Conservation (phyloP, 345 rosid genomes). For the Firmiana major region DNA sequence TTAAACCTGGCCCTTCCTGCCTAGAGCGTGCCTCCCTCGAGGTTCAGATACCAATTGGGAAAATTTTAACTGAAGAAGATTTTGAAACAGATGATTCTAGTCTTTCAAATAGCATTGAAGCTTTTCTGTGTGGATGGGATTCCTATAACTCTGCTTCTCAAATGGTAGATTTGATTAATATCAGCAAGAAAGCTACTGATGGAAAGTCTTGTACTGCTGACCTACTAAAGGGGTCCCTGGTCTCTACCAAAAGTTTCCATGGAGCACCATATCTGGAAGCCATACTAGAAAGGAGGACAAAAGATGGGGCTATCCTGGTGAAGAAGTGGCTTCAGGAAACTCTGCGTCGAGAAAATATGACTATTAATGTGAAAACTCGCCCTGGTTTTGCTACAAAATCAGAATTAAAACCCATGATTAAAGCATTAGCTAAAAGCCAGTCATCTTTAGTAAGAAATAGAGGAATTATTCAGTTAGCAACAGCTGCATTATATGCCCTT, state of each 20-base stretch:
- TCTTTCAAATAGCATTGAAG: slow-evolving; percentile 52
- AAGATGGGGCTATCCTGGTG: slow-evolving; percentile 77
- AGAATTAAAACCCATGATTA: slow-evolving; percentile 68
- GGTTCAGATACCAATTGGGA: slow-evolving; percentile 74
- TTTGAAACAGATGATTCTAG: slow-evolving; percentile 34
- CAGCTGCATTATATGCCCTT: slow-evolving; percentile 61
- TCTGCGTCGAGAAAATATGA: slow-evolving; percentile 60
- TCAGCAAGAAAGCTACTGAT: slow-evolving; percentile 24
- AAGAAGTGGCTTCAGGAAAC: slow-evolving; percentile 95
- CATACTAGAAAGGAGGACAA: slow-evolving; percentile 74
- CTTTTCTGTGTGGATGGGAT: slow-evolving; percentile 79
- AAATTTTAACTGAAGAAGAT: slow-evolving; percentile 49
- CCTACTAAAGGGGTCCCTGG: slow-evolving; percentile 62
- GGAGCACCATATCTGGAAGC: slow-evolving; percentile 90
- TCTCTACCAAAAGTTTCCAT: slow-evolving; percentile 62
- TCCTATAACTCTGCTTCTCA: slow-evolving; percentile 36
- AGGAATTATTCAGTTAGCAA: slow-evolving; percentile 84
- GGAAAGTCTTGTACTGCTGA: slow-evolving; percentile 35
- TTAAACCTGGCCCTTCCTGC: slow-evolving; percentile 40
- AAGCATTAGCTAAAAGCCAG: slow-evolving; percentile 58
- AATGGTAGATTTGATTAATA: slow-evolving; percentile 30
- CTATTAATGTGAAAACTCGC: slow-evolving; percentile 52
- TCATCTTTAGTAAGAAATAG: slow-evolving; percentile 59
- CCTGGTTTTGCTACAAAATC: slow-evolving; percentile 62
- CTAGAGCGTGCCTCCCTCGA: slow-evolving; percentile 63